phyloP scores from a whole-genome alignment of 1,284 basidiomycete species.

The Dichomitus squalens region DNA sequence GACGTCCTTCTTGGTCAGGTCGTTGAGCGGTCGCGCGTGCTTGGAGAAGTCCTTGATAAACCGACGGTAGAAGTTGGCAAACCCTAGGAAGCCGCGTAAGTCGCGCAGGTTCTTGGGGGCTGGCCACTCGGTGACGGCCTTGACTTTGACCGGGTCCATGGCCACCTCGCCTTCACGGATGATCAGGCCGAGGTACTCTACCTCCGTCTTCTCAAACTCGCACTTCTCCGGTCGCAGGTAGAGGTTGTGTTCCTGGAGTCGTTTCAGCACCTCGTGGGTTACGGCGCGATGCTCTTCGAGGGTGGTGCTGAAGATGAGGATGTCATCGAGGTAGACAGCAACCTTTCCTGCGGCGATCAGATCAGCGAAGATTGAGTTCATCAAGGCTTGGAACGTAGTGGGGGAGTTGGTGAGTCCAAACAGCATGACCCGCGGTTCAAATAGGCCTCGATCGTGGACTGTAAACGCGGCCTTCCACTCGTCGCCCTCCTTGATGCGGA shows the following conservation, averaged over 20 bases:
- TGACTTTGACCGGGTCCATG: conserved; percentile 43
- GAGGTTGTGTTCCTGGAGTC: background rate
- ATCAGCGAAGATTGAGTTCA: conserved; percentile 27
- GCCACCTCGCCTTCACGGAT: conserved; percentile 28
- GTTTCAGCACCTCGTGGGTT: background rate
- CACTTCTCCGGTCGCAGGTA: background rate
- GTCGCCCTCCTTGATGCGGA: conserved; percentile 23
- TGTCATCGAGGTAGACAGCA: conserved; percentile 30
- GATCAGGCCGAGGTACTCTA: conserved; percentile 43
- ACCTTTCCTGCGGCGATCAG: conserved; percentile 20
- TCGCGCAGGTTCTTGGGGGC: conserved; percentile 30
- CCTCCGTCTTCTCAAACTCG: conserved; percentile 29
- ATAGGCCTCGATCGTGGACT: conserved; percentile 24
- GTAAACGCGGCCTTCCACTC: conserved; percentile 24
- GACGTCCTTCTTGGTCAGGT: conserved; percentile 31
- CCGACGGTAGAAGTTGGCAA: conserved; percentile 44
- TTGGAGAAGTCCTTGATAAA: conserved; percentile 42
- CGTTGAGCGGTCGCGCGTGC: background rate
- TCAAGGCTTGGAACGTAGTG: conserved; percentile 29
- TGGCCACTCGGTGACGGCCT: conserved; percentile 40
- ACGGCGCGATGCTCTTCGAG: background rate
- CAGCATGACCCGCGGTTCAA: conserved; percentile 36
- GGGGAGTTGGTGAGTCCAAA: conserved; percentile 37
- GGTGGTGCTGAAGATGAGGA: conserved; percentile 24
- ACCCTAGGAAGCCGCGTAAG: conserved; percentile 41